Conservation (phyloP, 305 asterid genomes). For the Fraxinus ornus region DNA sequence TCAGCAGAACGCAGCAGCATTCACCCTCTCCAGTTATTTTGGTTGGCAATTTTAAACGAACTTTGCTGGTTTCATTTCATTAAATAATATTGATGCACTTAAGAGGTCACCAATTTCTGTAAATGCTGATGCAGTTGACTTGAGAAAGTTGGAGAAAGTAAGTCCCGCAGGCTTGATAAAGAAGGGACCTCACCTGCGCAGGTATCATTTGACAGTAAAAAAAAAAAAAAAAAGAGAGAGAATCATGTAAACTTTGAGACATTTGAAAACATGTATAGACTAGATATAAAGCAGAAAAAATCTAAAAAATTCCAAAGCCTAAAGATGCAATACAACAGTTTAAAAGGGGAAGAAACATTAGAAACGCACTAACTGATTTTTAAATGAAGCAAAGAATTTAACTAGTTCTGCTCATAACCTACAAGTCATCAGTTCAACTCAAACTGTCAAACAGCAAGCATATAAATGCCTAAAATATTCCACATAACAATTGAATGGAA, state of each 20-base stretch:
- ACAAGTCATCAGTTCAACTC: not conserved
- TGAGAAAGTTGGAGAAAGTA: constrained; percentile 38
- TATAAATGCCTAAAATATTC: not conserved
- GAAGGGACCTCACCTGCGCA: constrained; percentile 53
- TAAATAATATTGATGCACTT: constrained; percentile 5
- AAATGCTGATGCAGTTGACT: constrained; percentile 48
- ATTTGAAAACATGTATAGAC: not conserved
- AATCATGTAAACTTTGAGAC: not conserved
- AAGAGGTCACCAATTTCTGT: constrained; percentile 51
- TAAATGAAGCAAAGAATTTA: not conserved
- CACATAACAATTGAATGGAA: too few species aligned
- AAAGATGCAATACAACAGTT: not conserved
- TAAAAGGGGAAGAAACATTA: not conserved
- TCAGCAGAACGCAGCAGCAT: constrained; percentile 3
- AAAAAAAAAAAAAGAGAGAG: not conserved
- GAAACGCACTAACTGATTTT: not conserved
- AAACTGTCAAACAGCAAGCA: not conserved
- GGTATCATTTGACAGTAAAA: constrained; percentile 9
- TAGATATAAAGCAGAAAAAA: not conserved
- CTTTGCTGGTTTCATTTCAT: not conserved
- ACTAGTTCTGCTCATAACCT: not conserved
- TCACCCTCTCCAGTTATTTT: not conserved
- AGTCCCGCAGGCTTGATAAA: constrained; percentile 37
- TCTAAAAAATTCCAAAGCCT: not conserved
- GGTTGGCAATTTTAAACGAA: not conserved